A percentile compares a stretch with the other conserved stretches of the same genome.
Conservation (phyloP, 495 filamentous ascomycete genomes). For the Neurospora sp. region DNA sequence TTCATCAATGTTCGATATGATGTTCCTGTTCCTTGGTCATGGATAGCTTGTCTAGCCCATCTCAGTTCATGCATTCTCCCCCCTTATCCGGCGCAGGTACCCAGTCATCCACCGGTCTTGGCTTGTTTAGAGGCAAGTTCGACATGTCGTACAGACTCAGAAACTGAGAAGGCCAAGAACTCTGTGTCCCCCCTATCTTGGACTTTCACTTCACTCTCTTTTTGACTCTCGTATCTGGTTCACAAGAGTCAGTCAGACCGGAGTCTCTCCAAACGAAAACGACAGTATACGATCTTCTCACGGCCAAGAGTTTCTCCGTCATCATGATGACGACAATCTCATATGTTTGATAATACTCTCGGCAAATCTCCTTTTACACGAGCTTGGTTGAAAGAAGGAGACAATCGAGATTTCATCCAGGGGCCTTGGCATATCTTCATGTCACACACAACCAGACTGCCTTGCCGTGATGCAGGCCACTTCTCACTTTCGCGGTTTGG, state of each 20-base stretch:
- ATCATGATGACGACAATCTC: background rate
- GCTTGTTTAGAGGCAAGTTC: background rate
- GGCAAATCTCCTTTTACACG: background rate
- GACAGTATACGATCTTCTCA: background rate
- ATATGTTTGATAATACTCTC: background rate
- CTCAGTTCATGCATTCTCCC: background rate
- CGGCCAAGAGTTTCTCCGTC: background rate
- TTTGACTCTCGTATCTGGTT: background rate
- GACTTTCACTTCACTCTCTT: background rate
- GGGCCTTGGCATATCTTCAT: background rate
- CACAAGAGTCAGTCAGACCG: background rate
- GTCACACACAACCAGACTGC: background rate
- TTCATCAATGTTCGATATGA: background rate
- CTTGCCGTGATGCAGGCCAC: background rate
- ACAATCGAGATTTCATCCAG: background rate
- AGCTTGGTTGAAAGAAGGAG: background rate
- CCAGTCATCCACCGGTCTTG: background rate
- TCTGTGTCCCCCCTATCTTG: background rate
- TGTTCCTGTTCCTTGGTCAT: background rate
- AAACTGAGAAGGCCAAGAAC: background rate
- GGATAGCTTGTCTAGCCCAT: background rate
- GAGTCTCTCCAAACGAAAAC: background rate
- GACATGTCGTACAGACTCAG: background rate
- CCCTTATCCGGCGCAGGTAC: background rate
- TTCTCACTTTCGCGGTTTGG: background rate